Percentiles rank a stretch among this genome's conserved stretches.
Conservation (phyloP, 345 rosid species). For the Sapria himalayana region DNA sequence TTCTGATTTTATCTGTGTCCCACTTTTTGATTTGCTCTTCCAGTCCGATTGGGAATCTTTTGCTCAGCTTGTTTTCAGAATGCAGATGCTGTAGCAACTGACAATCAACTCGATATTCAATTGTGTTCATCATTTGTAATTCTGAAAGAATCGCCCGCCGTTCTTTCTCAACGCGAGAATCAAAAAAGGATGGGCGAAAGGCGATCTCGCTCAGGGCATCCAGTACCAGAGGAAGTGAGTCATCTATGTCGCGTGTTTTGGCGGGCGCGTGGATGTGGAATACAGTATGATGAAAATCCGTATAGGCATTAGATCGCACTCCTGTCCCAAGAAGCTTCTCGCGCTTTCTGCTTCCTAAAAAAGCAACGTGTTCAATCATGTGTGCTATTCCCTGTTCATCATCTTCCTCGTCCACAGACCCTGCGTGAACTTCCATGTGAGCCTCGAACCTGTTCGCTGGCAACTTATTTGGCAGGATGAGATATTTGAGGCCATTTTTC, state of each 20-base stretch:
- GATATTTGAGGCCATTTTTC: conserved; percentile 89
- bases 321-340: conserved; percentile 98
- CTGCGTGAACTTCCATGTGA: conserved; percentile 97
- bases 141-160: conserved; percentile 98
- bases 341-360: conserved; percentile 96
- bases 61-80: conserved; percentile 95
- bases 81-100: conserved; percentile 95
- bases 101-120: conserved; percentile 98
- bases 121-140: conserved; percentile 98
- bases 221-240: conserved; percentile 64
- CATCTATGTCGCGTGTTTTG: conserved; percentile 60
- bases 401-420: conserved; percentile 93
- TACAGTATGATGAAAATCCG: conserved; percentile 98
- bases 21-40: conserved; percentile 97
- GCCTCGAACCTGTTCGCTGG: conserved; percentile 98
- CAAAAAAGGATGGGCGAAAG: conserved; percentile 81
- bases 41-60: conserved; percentile 93
- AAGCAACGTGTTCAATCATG: conserved; percentile 98
- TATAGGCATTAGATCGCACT: conserved; percentile 95
- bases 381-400: conserved; percentile 99
- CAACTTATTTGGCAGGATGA: conserved; percentile 88
- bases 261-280: conserved; percentile 97
- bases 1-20: conserved; percentile 97
- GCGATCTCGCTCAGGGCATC: conserved; percentile 98
- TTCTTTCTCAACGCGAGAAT: conserved; percentile 94